Evolutionary conservation across 2,329 filamentous ascomycete species (phyloP).

Genomic region (Colletotrichum sp.): DNA sequence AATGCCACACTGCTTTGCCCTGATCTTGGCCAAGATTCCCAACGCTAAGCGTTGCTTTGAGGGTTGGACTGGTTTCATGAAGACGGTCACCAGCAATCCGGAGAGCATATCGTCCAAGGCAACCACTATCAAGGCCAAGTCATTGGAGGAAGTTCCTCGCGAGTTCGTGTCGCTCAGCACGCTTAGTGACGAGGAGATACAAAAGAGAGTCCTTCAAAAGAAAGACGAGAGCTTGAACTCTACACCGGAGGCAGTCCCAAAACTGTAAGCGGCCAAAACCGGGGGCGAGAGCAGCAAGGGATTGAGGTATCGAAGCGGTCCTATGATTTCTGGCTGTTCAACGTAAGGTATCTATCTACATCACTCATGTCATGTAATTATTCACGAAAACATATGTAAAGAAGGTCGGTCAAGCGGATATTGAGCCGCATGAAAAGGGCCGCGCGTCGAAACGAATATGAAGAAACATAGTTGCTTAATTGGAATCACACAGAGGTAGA

Average conservation of each 20-base stretch:
- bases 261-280: constrained; percentile 27
- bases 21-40: constrained; percentile 55
- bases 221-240: constrained; percentile 19
- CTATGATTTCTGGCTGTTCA: not conserved
- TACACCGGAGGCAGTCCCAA: constrained; percentile 30
- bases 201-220: constrained; percentile 38
- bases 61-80: constrained; percentile 63
- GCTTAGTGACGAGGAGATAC: constrained; percentile 49
- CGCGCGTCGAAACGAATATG: not conserved
- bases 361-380: not conserved
- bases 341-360: not conserved
- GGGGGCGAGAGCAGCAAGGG: not conserved
- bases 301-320: not conserved
- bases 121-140: constrained; percentile 54
- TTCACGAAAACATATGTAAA: not conserved
- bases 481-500: not conserved
- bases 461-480: not conserved
- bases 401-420: not conserved
- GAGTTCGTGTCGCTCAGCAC: constrained; percentile 46
- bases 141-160: constrained; percentile 52
- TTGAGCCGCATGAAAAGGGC: not conserved
- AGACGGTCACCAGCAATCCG: constrained; percentile 39
- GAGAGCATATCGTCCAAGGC: constrained; percentile 43
- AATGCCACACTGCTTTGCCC: constrained; percentile 79
- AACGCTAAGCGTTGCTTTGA: constrained; percentile 57